Conservation (phyloP, 2,329 filamentous ascomycete genomes). For the Diaporthe velutina region DNA sequence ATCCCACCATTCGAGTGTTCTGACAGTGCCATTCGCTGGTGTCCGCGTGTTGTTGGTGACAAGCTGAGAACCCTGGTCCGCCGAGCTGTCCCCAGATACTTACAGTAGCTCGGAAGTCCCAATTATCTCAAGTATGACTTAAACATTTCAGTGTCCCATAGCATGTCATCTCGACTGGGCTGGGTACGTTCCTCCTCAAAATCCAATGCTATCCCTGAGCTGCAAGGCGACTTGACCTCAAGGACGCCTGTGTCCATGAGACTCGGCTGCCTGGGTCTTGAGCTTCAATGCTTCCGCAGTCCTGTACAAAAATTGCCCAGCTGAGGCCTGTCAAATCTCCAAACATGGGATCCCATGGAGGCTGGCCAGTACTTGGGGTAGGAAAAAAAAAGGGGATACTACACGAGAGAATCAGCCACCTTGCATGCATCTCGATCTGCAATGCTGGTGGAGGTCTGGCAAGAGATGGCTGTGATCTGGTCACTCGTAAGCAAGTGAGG, state of each 20-base stretch:
- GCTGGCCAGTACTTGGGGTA: not conserved
- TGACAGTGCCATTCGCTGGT: not conserved
- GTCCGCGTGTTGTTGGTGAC: too few species aligned
- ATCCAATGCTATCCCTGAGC: not conserved
- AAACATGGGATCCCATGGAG: not conserved
- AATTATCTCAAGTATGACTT: too few species aligned
- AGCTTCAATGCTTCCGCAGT: not conserved
- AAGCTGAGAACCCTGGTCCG: too few species aligned
- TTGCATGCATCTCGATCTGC: not conserved
- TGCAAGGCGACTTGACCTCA: not conserved
- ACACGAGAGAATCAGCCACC: not conserved
- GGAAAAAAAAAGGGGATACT: not conserved
- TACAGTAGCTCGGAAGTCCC: too few species aligned
- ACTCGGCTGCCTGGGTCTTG: not conserved
- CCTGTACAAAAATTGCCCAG: too few species aligned
- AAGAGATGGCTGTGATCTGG: not conserved
- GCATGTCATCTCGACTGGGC: not conserved
- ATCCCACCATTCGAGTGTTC: not conserved
- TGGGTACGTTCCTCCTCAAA: not conserved
- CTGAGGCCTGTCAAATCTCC: not conserved
- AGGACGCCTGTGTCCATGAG: too few species aligned
- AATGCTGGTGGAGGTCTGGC: not conserved
- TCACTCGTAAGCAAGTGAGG: not conserved
- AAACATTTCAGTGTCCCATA: too few species aligned
- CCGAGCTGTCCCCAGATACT: too few species aligned